These are phyloP conservation scores for Ambrosia hybrid DNA, from an alignment of 140 eudicot species.

Conservation along the genomic window DNA sequence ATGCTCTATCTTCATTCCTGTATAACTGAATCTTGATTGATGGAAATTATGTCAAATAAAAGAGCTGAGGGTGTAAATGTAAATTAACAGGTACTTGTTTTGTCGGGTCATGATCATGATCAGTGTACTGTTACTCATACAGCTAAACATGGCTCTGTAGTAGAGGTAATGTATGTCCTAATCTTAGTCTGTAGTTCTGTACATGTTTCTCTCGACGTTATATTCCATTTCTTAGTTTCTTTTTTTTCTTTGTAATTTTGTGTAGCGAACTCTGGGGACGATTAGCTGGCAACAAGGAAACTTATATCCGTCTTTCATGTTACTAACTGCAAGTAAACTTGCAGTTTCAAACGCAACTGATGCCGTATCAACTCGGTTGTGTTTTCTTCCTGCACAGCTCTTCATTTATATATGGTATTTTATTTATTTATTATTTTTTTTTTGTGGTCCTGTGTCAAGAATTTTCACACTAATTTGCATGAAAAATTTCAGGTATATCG, in stretches of 20 bases:
- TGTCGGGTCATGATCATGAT: conserved; percentile 98
- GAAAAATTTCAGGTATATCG: conserved; percentile 58
- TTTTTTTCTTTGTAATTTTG: conserved; percentile 8
- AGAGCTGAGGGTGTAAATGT: conserved; percentile 3
- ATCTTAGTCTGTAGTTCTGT: not conserved
- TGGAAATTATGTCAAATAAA: not conserved
- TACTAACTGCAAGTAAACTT: conserved; percentile 63
- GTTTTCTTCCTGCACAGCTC: conserved; percentile 79
- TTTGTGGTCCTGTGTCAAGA: too few relatives aligned
- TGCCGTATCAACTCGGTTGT: conserved; percentile 51
- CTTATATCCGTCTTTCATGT: conserved; percentile 86
- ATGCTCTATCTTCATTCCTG: conserved; percentile 32
- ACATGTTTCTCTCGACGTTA: not conserved
- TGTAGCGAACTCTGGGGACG: conserved; percentile 94
- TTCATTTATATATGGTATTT: conserved; percentile 82
- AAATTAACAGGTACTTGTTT: conserved; percentile 61
- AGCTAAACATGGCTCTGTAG: conserved; percentile 55
- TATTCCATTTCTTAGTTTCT: not conserved
- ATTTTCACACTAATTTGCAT: conserved; percentile 3
- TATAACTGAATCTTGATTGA: conserved; percentile 12
- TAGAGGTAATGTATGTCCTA: conserved; percentile 56
- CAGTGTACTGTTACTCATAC: conserved; percentile 79
- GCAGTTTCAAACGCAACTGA: conserved; percentile 42
- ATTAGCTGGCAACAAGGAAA: conserved; percentile 98
- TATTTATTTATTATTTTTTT: not conserved